Conservation (phyloP, 345 rosid species). For the Gossypium stocksii region DNA sequence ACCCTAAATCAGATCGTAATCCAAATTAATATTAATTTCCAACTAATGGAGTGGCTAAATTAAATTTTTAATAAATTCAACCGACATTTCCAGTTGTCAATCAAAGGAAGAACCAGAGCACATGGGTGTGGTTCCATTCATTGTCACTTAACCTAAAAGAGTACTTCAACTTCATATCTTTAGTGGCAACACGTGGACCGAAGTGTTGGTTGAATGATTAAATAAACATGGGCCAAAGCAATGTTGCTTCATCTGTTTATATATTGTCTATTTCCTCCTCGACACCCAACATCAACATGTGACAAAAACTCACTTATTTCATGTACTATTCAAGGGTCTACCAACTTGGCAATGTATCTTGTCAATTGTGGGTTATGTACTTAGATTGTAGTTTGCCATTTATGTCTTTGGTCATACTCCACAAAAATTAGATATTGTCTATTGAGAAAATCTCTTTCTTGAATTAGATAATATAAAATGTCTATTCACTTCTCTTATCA, state of each 20-base stretch:
- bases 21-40: neutral
- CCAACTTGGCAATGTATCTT: neutral
- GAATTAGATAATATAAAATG: neutral
- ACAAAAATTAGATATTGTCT: neutral
- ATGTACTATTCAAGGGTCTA: neutral
- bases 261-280: neutral
- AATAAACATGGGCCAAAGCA: slow-evolving; percentile 3
- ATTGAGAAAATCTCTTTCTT: neutral
- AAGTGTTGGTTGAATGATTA: neutral
- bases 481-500: neutral
- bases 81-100: neutral
- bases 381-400: neutral
- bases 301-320: neutral
- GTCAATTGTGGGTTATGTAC: neutral
- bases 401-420: neutral
- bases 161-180: neutral
- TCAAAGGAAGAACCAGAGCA: neutral
- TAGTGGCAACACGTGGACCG: too few species aligned
- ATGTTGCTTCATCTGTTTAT: neutral
- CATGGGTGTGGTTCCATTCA: neutral
- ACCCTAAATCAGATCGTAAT: neutral
- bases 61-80: neutral
- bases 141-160: neutral
- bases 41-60: neutral
- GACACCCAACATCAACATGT: slow-evolving; percentile 6